Evolutionary conservation across 345 rosid genomes (phyloP), one percentile per base, ranked within the genome.

Genomic region (Anacardium occidentale): DNA sequence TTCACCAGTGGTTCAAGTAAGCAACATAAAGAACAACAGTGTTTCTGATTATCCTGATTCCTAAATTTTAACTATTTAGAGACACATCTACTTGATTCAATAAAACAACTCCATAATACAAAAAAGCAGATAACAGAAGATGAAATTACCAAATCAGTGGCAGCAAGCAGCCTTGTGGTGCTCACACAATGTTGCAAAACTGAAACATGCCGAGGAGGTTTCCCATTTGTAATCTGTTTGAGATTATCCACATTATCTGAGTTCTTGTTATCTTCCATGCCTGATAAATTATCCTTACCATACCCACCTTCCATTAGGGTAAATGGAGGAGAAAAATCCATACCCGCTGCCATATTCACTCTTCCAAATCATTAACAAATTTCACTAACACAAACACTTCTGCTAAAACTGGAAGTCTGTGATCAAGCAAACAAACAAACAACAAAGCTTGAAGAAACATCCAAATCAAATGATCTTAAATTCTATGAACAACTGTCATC

Each of bases 121-220:
- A 26, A 64, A 54, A 54, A 17, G 21, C 20, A n/a, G 48, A 52
- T 12, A 4, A 60, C 24, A 71, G 3, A 65, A 12, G 17, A 73
- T 22, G 51, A 71, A 72, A 76, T 78, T 78, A 89, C 96, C 85
- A 77, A 72, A 81, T 82, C 85, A 78, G 86, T 80, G 13, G 83
- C 85, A 42, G 78, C 72, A 32, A 83, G 81, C 78, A 89, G 66
- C 83, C 78, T 83, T 62, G 76, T 71, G 26, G 86, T 71, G 77
- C 82, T 75, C 69, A 87, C 67, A 76, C 84, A 72, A 75, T 85
- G 86, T 25, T 75, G 85, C 77, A 76, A 61, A 15, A 73, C 70
- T 0, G 90, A 84, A 74, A 83, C 71, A 54, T 91, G 95, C 26
- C 90, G 79, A 0, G 97, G 98, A 78, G 98, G 98, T 76, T 93